Evolutionary conservation across 129 eudicot species (phyloP), one percentile per base, ranked within the genome.

Genomic region (Chrysanthemum lavandulifolium): DNA sequence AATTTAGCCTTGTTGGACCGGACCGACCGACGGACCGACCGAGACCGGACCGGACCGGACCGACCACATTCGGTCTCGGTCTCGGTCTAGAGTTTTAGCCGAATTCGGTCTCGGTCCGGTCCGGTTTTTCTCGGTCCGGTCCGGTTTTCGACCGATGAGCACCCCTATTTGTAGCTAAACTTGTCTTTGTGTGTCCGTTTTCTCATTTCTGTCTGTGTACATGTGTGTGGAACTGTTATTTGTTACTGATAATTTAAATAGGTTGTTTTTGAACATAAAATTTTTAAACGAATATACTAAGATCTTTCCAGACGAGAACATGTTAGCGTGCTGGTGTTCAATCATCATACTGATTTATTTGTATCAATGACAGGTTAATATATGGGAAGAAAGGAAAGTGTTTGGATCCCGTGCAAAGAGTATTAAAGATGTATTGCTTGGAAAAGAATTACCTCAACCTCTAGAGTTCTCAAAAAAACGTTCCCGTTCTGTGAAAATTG

Each of bases 331-430:
- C 72, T 74, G 55, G n/a, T 64, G 16, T 18, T 15, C n/a, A 23
- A 47, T 67, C 15, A 67, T 67, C 47, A 36, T 4, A 67, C 27
- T 66, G 31, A 58, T 67, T 4, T 40, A 43, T 72, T 45, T 47
- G 21, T 67, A 31, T 64, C 54, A 69, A 63, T 81, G 16, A 51
- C 73, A 92, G 98, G 92, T 92, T 81, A 59, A 75, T 31, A 89
- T 92, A 83, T 92, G 96, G 98, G 95, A 89, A 82, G 92, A 92
- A 82, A 87, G 98, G 74, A 92, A 76, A 78, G 98, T 92, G 51
- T 92, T 92, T 77, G 98, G 98, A 53, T 88, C 96, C 53, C 86
- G 69, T 66, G 78, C 87, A 76, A 72, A 83, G 78, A 87, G 80
- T 78, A 81, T 92, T 27, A 87, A 85, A 78, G 86, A 78, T 77